A percentile compares a stretch with the other conserved stretches of the same genome.
phyloP scores from a whole-genome alignment of 768 basidiomycete species.

The Cyclocybe cylindracea region DNA sequence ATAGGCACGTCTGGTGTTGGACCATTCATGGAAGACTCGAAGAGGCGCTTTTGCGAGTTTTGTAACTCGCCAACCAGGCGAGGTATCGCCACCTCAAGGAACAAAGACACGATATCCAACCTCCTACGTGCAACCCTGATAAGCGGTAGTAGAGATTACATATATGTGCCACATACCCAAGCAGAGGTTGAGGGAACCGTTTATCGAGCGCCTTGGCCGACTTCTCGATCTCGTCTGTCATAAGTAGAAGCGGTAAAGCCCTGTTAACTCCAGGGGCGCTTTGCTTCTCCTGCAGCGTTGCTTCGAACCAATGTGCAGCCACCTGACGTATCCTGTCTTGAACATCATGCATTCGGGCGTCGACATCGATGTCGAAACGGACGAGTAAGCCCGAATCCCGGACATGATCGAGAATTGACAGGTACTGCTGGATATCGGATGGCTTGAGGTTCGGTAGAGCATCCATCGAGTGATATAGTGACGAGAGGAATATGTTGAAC shows the following conservation, averaged over 20 bases:
- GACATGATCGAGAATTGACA: constrained; percentile 71
- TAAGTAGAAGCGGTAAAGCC: constrained; percentile 75
- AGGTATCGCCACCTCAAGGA: constrained; percentile 70
- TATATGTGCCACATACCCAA: constrained; percentile 57
- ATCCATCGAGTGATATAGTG: constrained; percentile 84
- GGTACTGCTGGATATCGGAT: constrained; percentile 63
- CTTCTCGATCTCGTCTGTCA: constrained; percentile 92
- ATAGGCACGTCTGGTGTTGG: constrained; percentile 88
- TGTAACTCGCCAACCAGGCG: constrained; percentile 67
- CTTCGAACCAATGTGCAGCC: constrained; percentile 60
- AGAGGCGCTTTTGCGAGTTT: constrained; percentile 67
- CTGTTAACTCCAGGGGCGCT: constrained; percentile 76
- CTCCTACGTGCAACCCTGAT: constrained; percentile 38
- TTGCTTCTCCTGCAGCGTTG: constrained; percentile 64
- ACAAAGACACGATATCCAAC: constrained; percentile 75
- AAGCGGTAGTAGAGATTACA: background rate
- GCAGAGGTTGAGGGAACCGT: constrained; percentile 80
- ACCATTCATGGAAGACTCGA: constrained; percentile 84
- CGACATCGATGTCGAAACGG: constrained; percentile 73
- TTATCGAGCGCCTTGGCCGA: constrained; percentile 81
- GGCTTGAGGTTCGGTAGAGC: constrained; percentile 71
- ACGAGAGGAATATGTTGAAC: constrained; percentile 86
- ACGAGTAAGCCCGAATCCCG: constrained; percentile 70
- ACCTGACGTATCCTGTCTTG: constrained; percentile 64
- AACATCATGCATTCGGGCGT: constrained; percentile 65